Evolutionary conservation across 2,329 filamentous ascomycete genomes (phyloP).

Genomic region (Aspergillus japonicus): DNA sequence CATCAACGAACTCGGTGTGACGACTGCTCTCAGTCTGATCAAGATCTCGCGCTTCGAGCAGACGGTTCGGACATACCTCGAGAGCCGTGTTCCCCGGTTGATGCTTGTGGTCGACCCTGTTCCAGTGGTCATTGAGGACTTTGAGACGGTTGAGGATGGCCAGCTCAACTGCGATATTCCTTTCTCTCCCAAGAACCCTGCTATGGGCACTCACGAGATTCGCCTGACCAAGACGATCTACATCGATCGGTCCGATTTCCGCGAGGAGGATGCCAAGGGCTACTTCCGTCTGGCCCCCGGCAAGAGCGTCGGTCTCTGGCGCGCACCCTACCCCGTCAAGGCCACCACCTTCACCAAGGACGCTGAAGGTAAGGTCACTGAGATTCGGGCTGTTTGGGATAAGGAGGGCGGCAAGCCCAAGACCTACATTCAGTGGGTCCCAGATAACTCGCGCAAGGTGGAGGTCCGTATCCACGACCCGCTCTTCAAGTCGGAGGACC

Average conservation of each 20-base stretch:
- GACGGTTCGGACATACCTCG: conserved; percentile 79
- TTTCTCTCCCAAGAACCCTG: conserved; percentile 74
- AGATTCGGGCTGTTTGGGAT: conserved; percentile 68
- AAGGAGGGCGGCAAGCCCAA: conserved; percentile 68
- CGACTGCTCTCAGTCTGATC: conserved; percentile 75
- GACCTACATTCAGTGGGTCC: conserved; percentile 86
- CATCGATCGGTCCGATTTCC: conserved; percentile 79
- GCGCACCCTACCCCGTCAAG: conserved; percentile 68
- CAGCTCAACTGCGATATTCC: conserved; percentile 66
- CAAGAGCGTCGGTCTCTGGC: conserved; percentile 71
- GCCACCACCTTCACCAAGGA: conserved; percentile 69
- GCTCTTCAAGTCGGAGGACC: conserved; percentile 84
- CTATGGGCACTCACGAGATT: conserved; percentile 53
- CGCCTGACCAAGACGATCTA: conserved; percentile 76
- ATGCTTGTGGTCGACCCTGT: conserved; percentile 89
- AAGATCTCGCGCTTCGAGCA: conserved; percentile 82
- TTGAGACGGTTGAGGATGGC: conserved; percentile 69
- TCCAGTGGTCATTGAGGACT: conserved; percentile 76
- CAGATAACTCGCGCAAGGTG: conserved; percentile 59
- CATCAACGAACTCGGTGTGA: conserved; percentile 87
- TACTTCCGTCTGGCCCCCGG: conserved; percentile 77
- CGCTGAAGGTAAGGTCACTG: conserved; percentile 61
- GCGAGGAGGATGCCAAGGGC: conserved; percentile 61
- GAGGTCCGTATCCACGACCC: conserved; percentile 77
- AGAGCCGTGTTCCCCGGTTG: conserved; percentile 80